Conservation (phyloP, 371 early-diverging fungal genomes). For the Lichtheimia ornata region DNA sequence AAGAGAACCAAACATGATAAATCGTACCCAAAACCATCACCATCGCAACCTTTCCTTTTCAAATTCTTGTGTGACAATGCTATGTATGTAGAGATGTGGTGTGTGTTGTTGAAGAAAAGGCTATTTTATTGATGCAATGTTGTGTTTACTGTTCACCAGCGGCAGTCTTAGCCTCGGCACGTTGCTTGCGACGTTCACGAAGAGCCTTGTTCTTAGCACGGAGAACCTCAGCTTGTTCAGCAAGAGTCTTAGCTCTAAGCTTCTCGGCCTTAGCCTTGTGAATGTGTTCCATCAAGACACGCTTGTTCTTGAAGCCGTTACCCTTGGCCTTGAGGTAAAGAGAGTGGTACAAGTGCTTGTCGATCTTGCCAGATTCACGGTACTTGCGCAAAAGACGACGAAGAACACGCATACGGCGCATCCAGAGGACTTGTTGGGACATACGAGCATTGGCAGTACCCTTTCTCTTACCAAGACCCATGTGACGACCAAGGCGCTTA, state of each 20-base stretch:
- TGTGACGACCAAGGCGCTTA: constrained; percentile 99
- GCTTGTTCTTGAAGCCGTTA: constrained; percentile 99
- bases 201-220: constrained; percentile 96
- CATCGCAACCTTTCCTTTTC: too few species aligned
- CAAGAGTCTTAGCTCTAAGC: constrained; percentile 91
- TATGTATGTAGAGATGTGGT: too few species aligned
- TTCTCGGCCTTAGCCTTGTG: constrained; percentile 99
- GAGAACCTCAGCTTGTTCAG: constrained; percentile 98
- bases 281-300: constrained; percentile 99
- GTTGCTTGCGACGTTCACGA: constrained; percentile 89
- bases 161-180: constrained; percentile 80
- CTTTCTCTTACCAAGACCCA: constrained; percentile 97
- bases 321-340: constrained; percentile 99
- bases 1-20: too few species aligned
- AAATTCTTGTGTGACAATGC: too few species aligned
- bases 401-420: constrained; percentile 99
- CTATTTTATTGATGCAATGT: neutral
- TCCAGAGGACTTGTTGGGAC: constrained; percentile 97
- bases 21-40: too few species aligned
- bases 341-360: constrained; percentile 97
- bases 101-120: too few species aligned
- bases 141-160: constrained; percentile 11
- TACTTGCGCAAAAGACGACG: constrained; percentile 98
- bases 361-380: constrained; percentile 97
- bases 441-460: constrained; percentile 99